phyloP scores from a whole-genome alignment of 306 rosid genomes.

The Vigna angularis region DNA sequence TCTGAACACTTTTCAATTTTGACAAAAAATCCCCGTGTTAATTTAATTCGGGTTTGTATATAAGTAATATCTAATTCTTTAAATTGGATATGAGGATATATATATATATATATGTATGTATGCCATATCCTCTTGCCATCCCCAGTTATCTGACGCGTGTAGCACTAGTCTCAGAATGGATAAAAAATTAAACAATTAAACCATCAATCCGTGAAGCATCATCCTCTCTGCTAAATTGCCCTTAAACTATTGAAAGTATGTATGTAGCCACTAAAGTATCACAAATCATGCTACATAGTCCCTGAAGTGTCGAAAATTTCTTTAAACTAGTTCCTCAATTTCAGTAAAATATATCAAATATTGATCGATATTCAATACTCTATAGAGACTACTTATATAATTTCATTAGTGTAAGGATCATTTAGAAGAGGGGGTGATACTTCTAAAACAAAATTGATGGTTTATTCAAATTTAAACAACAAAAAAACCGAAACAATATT shows the following conservation, averaged over 20 bases:
- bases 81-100: no score
- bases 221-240: not conserved
- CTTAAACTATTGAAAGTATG: not conserved
- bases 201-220: not conserved
- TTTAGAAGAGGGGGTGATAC: not conserved
- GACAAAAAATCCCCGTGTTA: no score
- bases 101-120: no score
- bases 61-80: no score
- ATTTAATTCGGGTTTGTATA: no score
- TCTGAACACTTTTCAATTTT: no score
- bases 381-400: not conserved
- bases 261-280: not conserved
- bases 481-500: conserved; percentile 27
- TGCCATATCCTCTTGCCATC: no score
- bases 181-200: not conserved
- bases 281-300: not conserved
- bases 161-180: conserved; percentile 9
- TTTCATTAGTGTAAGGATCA: not conserved
- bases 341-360: no score
- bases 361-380: not conserved
- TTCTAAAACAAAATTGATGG: not conserved
- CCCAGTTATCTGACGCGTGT: not conserved
- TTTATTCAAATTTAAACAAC: not conserved
- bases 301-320: not conserved
- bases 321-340: not conserved